These are phyloP conservation scores for Blastocystis sp. DNA, from an alignment of 352 stramenopile genomes.

Conservation along the genomic window DNA sequence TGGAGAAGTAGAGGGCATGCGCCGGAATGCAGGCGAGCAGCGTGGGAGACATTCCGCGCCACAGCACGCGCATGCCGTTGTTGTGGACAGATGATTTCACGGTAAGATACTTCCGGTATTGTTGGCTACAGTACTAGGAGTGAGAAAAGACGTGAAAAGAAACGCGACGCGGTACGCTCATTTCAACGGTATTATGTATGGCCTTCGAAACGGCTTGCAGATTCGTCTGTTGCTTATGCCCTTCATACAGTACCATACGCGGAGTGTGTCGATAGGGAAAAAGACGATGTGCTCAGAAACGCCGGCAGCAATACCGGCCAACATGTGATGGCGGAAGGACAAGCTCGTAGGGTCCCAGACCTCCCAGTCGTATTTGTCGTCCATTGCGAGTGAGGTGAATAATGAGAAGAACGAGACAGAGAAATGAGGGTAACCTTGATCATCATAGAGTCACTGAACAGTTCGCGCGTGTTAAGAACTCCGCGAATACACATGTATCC, in stretches of 20 bases:
- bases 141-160: background rate
- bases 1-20: slow-evolving; percentile 86
- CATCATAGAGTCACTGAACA: background rate
- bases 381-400: background rate
- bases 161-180: background rate
- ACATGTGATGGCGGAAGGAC: slow-evolving; percentile 88
- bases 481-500: background rate
- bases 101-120: slow-evolving; percentile 20
- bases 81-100: slow-evolving; percentile 41
- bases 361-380: slow-evolving; percentile 79
- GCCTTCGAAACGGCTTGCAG: slow-evolving; percentile 36
- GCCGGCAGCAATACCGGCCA: slow-evolving; percentile 87
- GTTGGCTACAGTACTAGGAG: background rate
- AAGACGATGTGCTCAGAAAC: slow-evolving; percentile 93
- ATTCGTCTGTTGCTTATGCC: slow-evolving; percentile 32
- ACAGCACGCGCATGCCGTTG: slow-evolving; percentile 80
- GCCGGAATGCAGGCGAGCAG: slow-evolving; percentile 91
- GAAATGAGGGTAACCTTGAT: background rate
- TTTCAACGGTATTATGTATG: background rate
- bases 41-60: slow-evolving; percentile 92
- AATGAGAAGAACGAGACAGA: background rate
- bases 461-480: background rate
- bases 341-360: slow-evolving; percentile 86
- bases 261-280: slow-evolving; percentile 86
- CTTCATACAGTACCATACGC: background rate